Percentiles rank a stretch among this genome's conserved stretches.
phyloP scores from a whole-genome alignment of 257 asterid species.

The Jasminum sambac region DNA sequence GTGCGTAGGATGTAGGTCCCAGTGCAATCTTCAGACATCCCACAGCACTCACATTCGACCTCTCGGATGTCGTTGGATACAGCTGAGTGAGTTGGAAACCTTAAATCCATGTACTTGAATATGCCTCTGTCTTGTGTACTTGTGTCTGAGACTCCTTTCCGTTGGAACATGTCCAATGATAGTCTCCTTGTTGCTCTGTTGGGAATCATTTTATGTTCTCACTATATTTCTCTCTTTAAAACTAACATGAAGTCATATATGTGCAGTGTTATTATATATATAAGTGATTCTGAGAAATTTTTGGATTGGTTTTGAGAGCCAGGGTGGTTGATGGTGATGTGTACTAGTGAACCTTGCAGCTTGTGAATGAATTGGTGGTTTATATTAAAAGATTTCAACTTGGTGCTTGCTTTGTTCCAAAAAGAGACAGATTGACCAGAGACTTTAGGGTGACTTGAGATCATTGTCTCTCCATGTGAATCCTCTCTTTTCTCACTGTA shows the following conservation, averaged over 20 bases:
- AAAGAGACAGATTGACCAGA: background rate
- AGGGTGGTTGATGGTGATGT: constrained; percentile 24
- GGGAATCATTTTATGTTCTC: constrained; percentile 29
- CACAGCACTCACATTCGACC: constrained; percentile 51
- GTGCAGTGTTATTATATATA: constrained; percentile 7
- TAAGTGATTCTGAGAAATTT: background rate
- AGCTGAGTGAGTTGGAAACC: constrained; percentile 37
- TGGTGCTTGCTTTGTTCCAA: background rate
- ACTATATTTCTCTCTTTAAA: background rate
- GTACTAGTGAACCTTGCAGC: constrained; percentile 15
- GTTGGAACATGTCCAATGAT: constrained; percentile 54
- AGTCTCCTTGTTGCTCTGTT: constrained; percentile 39
- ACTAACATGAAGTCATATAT: background rate
- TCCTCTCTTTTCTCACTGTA: too few relatives aligned
- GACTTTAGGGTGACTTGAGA: background rate
- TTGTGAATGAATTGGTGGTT: background rate
- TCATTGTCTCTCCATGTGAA: background rate
- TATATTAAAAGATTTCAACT: background rate
- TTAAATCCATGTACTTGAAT: constrained; percentile 48
- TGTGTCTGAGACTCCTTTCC: constrained; percentile 24
- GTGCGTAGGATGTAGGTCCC: constrained; percentile 34
- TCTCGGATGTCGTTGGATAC: constrained; percentile 28
- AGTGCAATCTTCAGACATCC: constrained; percentile 48
- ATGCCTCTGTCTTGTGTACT: constrained; percentile 34
- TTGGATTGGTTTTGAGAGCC: background rate